Evolutionary conservation across 2,329 filamentous ascomycete species (phyloP), one percentile per base, ranked within the genome.

Genomic region (Fusarium hainanense): DNA sequence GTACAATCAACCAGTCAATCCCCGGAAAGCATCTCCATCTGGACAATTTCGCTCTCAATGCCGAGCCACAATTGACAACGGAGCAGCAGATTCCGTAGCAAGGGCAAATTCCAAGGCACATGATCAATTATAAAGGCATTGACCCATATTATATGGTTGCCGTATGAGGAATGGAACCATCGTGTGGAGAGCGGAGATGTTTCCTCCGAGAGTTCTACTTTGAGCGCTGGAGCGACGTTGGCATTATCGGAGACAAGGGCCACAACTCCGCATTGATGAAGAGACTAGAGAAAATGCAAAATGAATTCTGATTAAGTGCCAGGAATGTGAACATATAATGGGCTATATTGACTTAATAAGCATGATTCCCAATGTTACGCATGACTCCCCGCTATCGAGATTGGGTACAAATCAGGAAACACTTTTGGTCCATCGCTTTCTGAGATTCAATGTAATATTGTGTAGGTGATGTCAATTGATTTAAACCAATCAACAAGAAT

Each of bases 151-250:
- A 11, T 21, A 12, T 7, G n/a, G 48, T 40, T 40, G 11, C 30
- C 13, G 11, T 21, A 27, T 21, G 47, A 49, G 27, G 20, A 44
- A 4, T 30, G 25, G 18, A 59, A 23, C 30, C 30, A 37, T 54
- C 18, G n/a, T n/a, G 64, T 69, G 63, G 56, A 43, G 42, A 32
- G 50, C 68, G 68, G 68, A 71, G 42, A 32, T 23, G 47, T 25
- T 44, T 32, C 28, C 41, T 71, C 68, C 68, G 68, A 63, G 25
- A 30, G 6, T 51, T n/a, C 56, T 59, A 41, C 25, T 59, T 69
- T 55, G 25, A 57, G 68, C 10, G 7, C 27, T 12, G 20, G 13
- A 43, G 30, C 25, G 11, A 44, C 32, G 21, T 21, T 56, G 14
- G 42, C 18, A 8, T 43, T 12, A 13, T 51, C 66, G 66, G 66